Conservation (phyloP, 148 eudicot genomes). For the Camellia lanceoleosa region DNA sequence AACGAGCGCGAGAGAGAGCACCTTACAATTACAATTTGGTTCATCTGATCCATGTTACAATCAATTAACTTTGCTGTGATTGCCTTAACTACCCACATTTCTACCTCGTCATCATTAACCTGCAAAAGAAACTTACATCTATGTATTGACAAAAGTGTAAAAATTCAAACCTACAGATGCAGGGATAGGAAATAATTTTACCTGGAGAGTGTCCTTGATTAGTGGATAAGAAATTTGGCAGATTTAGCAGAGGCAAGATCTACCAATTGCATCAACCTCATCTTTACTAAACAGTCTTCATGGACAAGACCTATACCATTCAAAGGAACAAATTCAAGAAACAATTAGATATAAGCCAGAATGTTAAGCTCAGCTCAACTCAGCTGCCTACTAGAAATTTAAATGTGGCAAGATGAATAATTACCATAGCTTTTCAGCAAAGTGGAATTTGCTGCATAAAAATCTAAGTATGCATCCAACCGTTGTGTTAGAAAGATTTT, state of each 20-base stretch:
- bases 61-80: slow-evolving; percentile 71
- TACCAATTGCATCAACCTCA: slow-evolving; percentile 79
- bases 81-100: slow-evolving; percentile 85
- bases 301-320: slow-evolving; percentile 67
- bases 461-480: slow-evolving; percentile 69
- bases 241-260: slow-evolving; percentile 74
- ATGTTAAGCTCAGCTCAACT: neutral
- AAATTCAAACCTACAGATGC: neutral
- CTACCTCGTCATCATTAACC: slow-evolving; percentile 85
- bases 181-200: slow-evolving; percentile 22
- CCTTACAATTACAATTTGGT: slow-evolving; percentile 76
- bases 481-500: slow-evolving; percentile 74
- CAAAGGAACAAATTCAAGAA: slow-evolving; percentile 14
- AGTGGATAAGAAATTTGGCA: slow-evolving; percentile 67
- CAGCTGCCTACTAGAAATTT: neutral
- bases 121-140: slow-evolving; percentile 21
- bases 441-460: slow-evolving; percentile 61
- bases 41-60: slow-evolving; percentile 97
- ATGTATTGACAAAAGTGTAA: neutral
- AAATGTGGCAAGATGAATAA: slow-evolving; percentile 3
- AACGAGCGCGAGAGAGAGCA: slow-evolving; percentile 7
- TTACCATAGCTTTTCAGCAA: slow-evolving; percentile 66
- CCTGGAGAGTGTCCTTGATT: slow-evolving; percentile 74
- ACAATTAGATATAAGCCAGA: neutral
- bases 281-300: slow-evolving; percentile 84